A percentile compares a stretch with the other conserved stretches of the same genome.
phyloP scores from a whole-genome alignment of 2,329 filamentous ascomycete genomes.

The Thermochaetoides dissita region DNA sequence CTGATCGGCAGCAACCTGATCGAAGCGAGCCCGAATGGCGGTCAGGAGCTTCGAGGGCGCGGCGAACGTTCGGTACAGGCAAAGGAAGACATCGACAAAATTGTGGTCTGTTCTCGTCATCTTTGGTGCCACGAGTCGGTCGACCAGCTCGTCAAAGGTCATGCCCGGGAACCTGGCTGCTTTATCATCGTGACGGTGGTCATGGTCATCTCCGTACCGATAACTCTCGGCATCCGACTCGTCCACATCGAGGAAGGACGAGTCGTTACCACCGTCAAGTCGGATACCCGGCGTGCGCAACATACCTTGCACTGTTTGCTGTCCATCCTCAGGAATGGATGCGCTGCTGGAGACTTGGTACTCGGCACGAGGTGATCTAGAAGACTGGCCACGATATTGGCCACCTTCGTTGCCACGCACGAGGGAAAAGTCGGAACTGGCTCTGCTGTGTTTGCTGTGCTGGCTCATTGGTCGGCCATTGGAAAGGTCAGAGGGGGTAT shows the following conservation, averaged over 20 bases:
- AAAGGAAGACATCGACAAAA: conserved; percentile 78
- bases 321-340: conserved; percentile 29
- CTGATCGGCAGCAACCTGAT: conserved; percentile 53
- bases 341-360: conserved; percentile 23
- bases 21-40: conserved; percentile 63
- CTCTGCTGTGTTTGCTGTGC: conserved; percentile 53
- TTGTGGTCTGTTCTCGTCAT: conserved; percentile 80
- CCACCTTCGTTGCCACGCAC: conserved; percentile 33
- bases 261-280: conserved; percentile 32
- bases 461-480: conserved; percentile 42
- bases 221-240: conserved; percentile 57
- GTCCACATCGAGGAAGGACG: conserved; percentile 51
- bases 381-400: conserved; percentile 26
- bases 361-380: conserved; percentile 35
- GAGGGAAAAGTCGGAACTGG: conserved; percentile 56
- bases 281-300: conserved; percentile 39
- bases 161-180: conserved; percentile 38
- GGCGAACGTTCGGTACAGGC: conserved; percentile 86
- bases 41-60: conserved; percentile 65
- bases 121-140: conserved; percentile 69
- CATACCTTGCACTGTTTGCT: conserved; percentile 34
- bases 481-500: conserved; percentile 35
- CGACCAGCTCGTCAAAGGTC: conserved; percentile 60
- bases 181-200: conserved; percentile 40
- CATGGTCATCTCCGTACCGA: conserved; percentile 48